These are phyloP conservation scores for Penicillium freii DNA, from an alignment of 2,329 filamentous ascomycete species.

Conservation along the genomic window DNA sequence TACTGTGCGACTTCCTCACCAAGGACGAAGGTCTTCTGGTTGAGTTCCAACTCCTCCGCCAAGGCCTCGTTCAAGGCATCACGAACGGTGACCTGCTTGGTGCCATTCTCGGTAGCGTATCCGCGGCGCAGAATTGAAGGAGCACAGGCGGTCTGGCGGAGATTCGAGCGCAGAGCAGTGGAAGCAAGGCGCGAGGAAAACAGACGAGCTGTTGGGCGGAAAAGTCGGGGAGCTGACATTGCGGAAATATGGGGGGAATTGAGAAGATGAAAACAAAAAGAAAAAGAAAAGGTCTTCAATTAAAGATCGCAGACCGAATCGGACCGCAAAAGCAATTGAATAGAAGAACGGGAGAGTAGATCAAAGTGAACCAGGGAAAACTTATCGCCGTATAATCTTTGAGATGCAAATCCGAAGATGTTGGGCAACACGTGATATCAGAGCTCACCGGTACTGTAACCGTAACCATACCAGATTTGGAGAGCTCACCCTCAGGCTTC, in stretches of 20 bases:
- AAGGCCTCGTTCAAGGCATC: constrained; percentile 97
- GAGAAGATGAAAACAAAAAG: constrained; percentile 29
- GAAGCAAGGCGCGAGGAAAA: constrained; percentile 54
- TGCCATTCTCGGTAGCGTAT: constrained; percentile 60
- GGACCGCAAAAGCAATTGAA: constrained; percentile 19
- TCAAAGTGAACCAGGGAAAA: constrained; percentile 5
- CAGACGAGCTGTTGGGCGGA: constrained; percentile 64
- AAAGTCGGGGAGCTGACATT: constrained; percentile 61
- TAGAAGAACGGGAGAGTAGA: not conserved
- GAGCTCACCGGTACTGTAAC: constrained; percentile 38
- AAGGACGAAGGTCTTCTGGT: constrained; percentile 91
- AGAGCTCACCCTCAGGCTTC: not conserved
- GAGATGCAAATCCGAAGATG: constrained; percentile 33
- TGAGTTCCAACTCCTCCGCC: constrained; percentile 91
- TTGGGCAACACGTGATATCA: constrained; percentile 39
- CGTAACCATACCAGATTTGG: constrained; percentile 10
- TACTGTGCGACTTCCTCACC: constrained; percentile 99
- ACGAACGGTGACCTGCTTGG: constrained; percentile 93
- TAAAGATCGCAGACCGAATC: constrained; percentile 19
- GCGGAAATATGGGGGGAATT: constrained; percentile 54
- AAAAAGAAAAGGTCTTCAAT: constrained; percentile 13
- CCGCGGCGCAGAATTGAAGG: constrained; percentile 51
- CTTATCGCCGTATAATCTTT: constrained; percentile 21
- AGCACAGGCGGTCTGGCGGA: constrained; percentile 51
- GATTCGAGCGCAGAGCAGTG: constrained; percentile 53